phyloP scores from a whole-genome alignment of 495 filamentous ascomycete species.

The Letharia columbiana region DNA sequence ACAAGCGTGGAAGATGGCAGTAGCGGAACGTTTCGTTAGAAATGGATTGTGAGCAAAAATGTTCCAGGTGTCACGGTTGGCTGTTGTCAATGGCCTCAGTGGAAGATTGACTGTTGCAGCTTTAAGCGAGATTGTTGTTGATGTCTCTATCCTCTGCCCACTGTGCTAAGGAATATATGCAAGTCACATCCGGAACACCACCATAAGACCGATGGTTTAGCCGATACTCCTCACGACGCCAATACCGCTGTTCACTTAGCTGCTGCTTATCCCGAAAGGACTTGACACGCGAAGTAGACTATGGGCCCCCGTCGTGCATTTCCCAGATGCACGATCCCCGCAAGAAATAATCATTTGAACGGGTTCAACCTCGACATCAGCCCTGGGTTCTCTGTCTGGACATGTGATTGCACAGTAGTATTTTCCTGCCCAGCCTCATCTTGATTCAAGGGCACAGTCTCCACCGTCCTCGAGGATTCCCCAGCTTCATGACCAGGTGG shows the following conservation, averaged over 20 bases:
- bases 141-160: background rate
- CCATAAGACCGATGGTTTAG: background rate
- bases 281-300: background rate
- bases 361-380: conserved; percentile 17
- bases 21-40: too few relatives aligned
- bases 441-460: conserved; percentile 13
- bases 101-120: background rate
- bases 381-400: conserved; percentile 8
- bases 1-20: too few relatives aligned
- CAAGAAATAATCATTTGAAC: conserved; percentile 4
- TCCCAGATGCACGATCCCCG: background rate
- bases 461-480: conserved; percentile 14
- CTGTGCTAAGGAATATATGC: background rate
- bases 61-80: too few relatives aligned
- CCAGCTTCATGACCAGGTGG: conserved; percentile 14
- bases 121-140: background rate
- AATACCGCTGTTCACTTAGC: background rate
- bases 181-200: background rate
- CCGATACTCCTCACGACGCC: background rate
- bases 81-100: too few relatives aligned
- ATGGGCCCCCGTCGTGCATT: background rate
- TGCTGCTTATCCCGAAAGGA: background rate
- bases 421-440: background rate
- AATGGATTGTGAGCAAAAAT: too few relatives aligned
- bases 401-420: background rate